A percentile compares a stretch with the other conserved stretches of the same genome.
Evolutionary conservation across 345 rosid genomes (phyloP).

Genomic region (Psidium friedrichsthalianum): DNA sequence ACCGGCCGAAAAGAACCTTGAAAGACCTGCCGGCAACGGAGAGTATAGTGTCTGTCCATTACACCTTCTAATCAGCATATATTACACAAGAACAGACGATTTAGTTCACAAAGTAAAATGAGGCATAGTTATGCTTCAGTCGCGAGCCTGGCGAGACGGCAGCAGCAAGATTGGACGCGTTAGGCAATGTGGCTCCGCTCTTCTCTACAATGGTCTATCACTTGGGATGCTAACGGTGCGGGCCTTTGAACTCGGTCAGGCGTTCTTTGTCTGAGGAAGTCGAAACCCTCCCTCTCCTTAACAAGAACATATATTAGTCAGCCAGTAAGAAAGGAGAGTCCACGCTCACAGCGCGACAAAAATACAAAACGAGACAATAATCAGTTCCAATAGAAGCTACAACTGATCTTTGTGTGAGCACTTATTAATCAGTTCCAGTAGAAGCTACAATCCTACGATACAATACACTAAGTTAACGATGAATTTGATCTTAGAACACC

Average conservation of each 20-base stretch:
- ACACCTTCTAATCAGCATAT: constrained; percentile 6
- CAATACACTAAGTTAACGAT: background rate
- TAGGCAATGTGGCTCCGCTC: background rate
- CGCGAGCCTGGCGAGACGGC: background rate
- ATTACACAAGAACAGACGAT: background rate
- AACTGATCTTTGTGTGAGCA: background rate
- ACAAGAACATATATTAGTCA: no score
- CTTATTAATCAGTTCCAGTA: background rate
- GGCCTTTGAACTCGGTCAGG: no score
- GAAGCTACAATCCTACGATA: background rate
- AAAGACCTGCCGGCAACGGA: no score
- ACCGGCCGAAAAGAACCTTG: no score
- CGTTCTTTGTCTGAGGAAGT: no score
- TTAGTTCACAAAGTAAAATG: background rate
- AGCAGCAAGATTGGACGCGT: background rate
- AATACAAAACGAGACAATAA: no score
- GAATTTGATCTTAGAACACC: background rate
- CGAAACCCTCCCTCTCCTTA: no score
- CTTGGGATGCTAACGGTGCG: no score
- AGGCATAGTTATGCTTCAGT: background rate
- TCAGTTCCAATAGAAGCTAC: no score
- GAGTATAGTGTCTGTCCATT: constrained; percentile 20
- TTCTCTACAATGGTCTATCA: no score
- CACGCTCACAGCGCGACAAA: no score
- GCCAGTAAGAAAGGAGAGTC: no score